These are phyloP conservation scores for Paecilomyces formosus DNA, from an alignment of 2,329 filamentous ascomycete species.

Conservation along the genomic window DNA sequence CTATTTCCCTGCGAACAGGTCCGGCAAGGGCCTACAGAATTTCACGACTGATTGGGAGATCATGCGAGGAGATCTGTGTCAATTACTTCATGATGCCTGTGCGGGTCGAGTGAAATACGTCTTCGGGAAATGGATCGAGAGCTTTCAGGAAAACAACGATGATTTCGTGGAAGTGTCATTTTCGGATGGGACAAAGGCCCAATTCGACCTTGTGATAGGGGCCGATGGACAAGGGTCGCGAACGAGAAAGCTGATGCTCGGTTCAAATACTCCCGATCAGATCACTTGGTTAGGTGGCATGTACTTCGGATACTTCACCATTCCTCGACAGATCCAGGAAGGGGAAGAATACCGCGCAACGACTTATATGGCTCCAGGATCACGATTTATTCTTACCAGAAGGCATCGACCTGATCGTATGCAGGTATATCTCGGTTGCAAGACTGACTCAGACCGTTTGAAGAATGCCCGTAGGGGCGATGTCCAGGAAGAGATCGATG, in stretches of 20 bases:
- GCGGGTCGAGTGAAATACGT: slow-evolving; percentile 18
- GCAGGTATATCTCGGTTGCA: slow-evolving; percentile 33
- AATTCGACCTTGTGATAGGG: slow-evolving; percentile 22
- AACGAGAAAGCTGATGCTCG: slow-evolving; percentile 14
- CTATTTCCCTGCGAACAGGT: slow-evolving; percentile 33
- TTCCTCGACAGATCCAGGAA: slow-evolving; percentile 16
- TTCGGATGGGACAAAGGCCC: slow-evolving; percentile 12
- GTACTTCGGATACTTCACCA: slow-evolving; percentile 31
- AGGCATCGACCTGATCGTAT: slow-evolving; percentile 29
- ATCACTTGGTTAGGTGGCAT: slow-evolving; percentile 14
- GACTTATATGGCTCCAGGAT: slow-evolving; percentile 27
- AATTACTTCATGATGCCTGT: slow-evolving; percentile 31
- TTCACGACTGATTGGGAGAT: slow-evolving; percentile 49
- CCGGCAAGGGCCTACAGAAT: slow-evolving; percentile 25
- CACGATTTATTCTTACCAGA: slow-evolving; percentile 35
- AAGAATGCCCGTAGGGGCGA: slow-evolving; percentile 22
- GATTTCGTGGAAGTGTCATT: slow-evolving; percentile 13
- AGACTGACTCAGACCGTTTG: slow-evolving; percentile 14
- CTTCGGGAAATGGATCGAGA: slow-evolving; percentile 23
- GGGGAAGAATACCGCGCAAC: slow-evolving; percentile 30
- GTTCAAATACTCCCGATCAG: slow-evolving; percentile 7
- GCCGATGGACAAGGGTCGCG: slow-evolving; percentile 21
- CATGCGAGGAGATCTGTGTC: slow-evolving; percentile 46
- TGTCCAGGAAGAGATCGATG: slow-evolving; percentile 32
- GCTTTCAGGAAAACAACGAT: slow-evolving; percentile 14